Evolutionary conservation across 2,329 filamentous ascomycete genomes (phyloP), one percentile per base, ranked within the genome.

Genomic region (Metarhizium album): DNA sequence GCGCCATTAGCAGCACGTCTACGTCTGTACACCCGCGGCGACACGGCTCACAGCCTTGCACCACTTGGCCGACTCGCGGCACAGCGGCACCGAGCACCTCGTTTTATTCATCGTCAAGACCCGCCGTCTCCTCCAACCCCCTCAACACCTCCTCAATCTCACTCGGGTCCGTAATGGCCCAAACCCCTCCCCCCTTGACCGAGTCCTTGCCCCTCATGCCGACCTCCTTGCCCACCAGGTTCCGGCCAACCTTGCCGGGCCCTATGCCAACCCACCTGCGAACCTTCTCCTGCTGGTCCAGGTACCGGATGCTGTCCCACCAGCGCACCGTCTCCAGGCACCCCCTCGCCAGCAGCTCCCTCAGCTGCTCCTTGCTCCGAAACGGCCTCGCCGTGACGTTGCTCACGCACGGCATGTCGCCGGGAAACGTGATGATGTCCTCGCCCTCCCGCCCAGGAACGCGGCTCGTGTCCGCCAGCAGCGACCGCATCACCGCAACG

Each of bases 151-250:
- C 80, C 55, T 90, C 84, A 45, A 89, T 79, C 65, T 88, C 85
- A 50, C 75, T 78, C 8, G 90, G 89, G 63, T 90, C 84, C 9
- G 83, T 90, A 49, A 96, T 87, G 3, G 86, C 90, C 90, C 90
- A 95, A 0, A 96, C 90, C 2, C 91, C 91, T 46, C 90, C 90
- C 2, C 90, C 90, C 64, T 91, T 94, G 46, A 91, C 80, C 16
- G 79, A 72, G 50, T 93, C 87, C 60, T 84, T 80, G 22, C 82
- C 82, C 47, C 82, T 80, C 81, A 93, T 90, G 9, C 90, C 90
- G 3, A 96, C 90, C 69, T 96, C 91, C 68, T 96, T 96, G 13
- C 90, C 90, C 1, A 97, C 90, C 7, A 97, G 74, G 64, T 96
- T 96, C 52, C 90, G 78, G 1, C 91, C 91, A 2, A 97, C 91